Evolutionary conservation across 345 rosid species (phyloP).

Genomic region (Luvunga scandens): DNA sequence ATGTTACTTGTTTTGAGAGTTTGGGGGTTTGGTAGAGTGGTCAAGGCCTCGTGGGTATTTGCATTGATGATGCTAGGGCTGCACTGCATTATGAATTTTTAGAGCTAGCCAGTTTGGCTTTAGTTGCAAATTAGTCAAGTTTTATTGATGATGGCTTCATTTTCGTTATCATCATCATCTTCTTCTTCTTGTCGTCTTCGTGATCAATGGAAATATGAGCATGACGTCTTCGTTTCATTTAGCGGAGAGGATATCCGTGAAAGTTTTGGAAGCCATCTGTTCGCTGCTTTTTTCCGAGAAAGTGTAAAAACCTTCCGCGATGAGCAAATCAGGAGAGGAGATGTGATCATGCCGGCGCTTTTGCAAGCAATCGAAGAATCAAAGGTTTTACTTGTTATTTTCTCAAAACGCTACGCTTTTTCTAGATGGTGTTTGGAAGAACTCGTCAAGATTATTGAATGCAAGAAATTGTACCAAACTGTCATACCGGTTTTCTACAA

Average conservation of each 20-base stretch:
- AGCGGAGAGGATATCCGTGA: not conserved
- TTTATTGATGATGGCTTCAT: not conserved
- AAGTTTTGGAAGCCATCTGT: not conserved
- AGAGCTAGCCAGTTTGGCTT: too few species aligned
- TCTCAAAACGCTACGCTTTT: conserved; percentile 5
- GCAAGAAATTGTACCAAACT: not conserved
- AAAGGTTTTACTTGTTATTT: not conserved
- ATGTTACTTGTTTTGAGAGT: too few species aligned
- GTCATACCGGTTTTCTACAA: conserved; percentile 13
- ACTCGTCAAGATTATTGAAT: conserved; percentile 9
- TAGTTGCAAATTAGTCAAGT: not conserved
- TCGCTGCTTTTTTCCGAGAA: not conserved
- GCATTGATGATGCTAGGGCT: too few species aligned
- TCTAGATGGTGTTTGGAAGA: conserved; percentile 1
- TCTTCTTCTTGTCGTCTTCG: not conserved
- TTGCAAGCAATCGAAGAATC: conserved; percentile 4
- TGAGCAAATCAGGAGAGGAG: conserved; percentile 1
- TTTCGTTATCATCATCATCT: not conserved
- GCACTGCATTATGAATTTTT: too few species aligned
- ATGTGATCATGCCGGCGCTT: not conserved
- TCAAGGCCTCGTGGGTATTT: too few species aligned
- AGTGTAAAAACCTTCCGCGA: not conserved
- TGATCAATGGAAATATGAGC: not conserved
- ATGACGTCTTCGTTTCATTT: not conserved
- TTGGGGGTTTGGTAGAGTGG: too few species aligned